Conservation (phyloP, 2,329 filamentous ascomycete species). For the Cladosporium oxysporum region DNA sequence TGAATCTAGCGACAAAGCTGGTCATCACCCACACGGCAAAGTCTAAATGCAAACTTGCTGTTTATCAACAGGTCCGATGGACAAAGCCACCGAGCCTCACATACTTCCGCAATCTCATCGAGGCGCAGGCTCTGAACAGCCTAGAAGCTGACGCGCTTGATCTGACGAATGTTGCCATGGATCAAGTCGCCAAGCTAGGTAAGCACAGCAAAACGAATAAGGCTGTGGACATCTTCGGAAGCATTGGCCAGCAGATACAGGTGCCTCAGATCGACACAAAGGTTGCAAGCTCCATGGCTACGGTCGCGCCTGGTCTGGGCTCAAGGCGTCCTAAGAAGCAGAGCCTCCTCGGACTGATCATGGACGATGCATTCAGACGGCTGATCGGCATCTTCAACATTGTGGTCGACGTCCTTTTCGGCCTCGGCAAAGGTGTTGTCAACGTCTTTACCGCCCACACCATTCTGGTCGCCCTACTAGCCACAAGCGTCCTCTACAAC, state of each 20-base stretch:
- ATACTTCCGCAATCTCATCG: conserved; percentile 55
- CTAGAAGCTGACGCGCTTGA: conserved; percentile 71
- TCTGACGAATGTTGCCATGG: conserved; percentile 72
- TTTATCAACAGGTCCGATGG: conserved; percentile 90
- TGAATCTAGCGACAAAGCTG: conserved; percentile 83
- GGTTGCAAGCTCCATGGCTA: conserved; percentile 11
- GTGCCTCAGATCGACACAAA: conserved; percentile 49
- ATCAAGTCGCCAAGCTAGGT: conserved; percentile 75
- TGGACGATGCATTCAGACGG: conserved; percentile 33
- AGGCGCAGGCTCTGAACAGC: conserved; percentile 72
- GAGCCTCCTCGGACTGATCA: conserved; percentile 32
- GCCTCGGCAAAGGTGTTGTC: conserved; percentile 33
- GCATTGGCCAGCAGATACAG: conserved; percentile 68
- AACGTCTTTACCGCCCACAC: conserved; percentile 60
- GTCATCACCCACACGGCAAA: conserved; percentile 94
- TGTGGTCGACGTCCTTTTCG: conserved; percentile 48
- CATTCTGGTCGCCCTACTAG: conserved; percentile 69
- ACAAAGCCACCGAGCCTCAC: conserved; percentile 49
- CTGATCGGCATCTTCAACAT: conserved; percentile 31
- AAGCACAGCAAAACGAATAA: conserved; percentile 73
- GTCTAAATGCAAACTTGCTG: conserved; percentile 84
- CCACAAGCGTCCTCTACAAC: conserved; percentile 71
- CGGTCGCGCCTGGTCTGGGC: conserved; percentile 21
- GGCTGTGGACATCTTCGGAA: conserved; percentile 77
- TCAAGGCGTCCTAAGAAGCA: conserved; percentile 21